phyloP scores from a whole-genome alignment of 2,329 filamentous ascomycete species.

The Nigrospora osmanthi region DNA sequence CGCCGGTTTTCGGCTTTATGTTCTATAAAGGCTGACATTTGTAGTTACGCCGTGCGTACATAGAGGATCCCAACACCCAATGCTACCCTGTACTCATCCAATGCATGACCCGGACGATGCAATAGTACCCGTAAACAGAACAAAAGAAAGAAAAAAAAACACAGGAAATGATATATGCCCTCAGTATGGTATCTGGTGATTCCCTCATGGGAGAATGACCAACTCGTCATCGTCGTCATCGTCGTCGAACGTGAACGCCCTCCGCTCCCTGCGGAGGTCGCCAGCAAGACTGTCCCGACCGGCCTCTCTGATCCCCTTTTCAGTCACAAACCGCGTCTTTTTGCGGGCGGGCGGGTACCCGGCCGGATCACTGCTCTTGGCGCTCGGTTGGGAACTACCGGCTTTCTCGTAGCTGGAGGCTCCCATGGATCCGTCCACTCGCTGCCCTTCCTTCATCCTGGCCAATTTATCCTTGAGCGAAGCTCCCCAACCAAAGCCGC shows the following conservation, averaged over 20 bases:
- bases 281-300: slow-evolving; percentile 64
- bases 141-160: no score
- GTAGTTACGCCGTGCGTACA: no score
- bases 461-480: slow-evolving; percentile 46
- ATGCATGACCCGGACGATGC: no score
- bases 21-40: no score
- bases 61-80: no score
- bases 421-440: slow-evolving; percentile 21
- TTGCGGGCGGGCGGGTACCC: slow-evolving; percentile 47
- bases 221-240: slow-evolving; percentile 36
- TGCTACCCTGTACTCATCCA: no score
- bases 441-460: slow-evolving; percentile 55
- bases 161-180: no score
- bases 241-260: slow-evolving; percentile 20
- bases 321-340: slow-evolving; percentile 74
- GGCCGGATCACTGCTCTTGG: slow-evolving; percentile 18
- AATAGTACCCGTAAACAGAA: no score
- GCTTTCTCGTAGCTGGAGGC: slow-evolving; percentile 2
- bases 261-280: slow-evolving; percentile 28
- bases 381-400: slow-evolving; percentile 1
- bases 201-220: slow-evolving; percentile 23
- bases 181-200: no score
- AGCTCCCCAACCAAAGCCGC: slow-evolving; percentile 47
- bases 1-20: no score
- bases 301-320: slow-evolving; percentile 69